Evolutionary conservation across 2,329 filamentous ascomycete genomes (phyloP), one percentile per base, ranked within the genome.

Genomic region (Pestalotiopsis sp.): DNA sequence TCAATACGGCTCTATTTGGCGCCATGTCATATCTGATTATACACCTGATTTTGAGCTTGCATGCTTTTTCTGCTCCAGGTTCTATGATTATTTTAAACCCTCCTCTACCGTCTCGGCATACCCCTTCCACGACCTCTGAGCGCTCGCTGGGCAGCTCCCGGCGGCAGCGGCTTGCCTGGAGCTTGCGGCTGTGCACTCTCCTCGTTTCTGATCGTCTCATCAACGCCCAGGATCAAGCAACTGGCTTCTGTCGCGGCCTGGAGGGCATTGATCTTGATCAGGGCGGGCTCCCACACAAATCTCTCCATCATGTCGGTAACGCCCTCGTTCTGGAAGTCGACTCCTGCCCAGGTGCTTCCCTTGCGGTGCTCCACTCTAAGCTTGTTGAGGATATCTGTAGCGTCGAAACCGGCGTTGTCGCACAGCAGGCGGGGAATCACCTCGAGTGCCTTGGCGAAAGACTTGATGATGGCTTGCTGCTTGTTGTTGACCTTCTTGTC

Each of bases 121-220:
- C 94, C 94, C 68, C 94, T 90, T 72, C 95, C 94, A 74, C 94
- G 86, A 70, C 92, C 93, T 71, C 95, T 88, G 73, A 98, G 83
- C 57, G 94, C 95, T 77, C 95, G 87, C 85, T 98, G 95, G 12
- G 95, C 95, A 25, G 95, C 95, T 74, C 92, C 93, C 1, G 91
- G 91, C 4, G 92, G 93, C 73, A 95, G 84, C 23, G 90, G 88
- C 81, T 92, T 87, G 68, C 90, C 88, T 0, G 95, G 95, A 9
- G 90, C 94, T 81, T 97, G 93, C 27, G 95, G 92, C 80, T 90
- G 86, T 75, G 91, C 88, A 77, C 94, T 97, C 85, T 98, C 95
- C 85, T 99, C 94, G 83, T 99, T 99, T 83, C 91, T 94, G 83
- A 99, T 98, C 41, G 96, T 99, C 89, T 99, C 96, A 79, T 99